Base-by-base conservation (phyloP, 2,329 filamentous ascomycete genomes). In the Blastomyces percursus region DNA sequence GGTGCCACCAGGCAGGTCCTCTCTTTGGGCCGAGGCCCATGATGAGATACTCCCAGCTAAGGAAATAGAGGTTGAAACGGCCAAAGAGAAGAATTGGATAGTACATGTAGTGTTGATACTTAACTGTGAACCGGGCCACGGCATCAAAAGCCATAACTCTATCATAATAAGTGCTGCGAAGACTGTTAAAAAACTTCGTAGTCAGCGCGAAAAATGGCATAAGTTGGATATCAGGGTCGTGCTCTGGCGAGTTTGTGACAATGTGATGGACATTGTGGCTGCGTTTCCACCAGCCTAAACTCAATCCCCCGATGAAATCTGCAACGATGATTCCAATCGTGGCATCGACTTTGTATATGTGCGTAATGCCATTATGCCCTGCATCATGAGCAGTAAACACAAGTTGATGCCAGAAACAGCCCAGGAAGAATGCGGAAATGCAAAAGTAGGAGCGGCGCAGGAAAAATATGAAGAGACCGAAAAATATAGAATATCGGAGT, bases 211-310 rank as follows among this genome's bases (percentile, higher is more conserved):
- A 90, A 73, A 96, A 87, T 3, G 91, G 91, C 75, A 96, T 84
- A 73, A 96, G 88, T 73, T 93, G 86, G 69, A 96, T 97, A 72
- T 97, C 93, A 0, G 93, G 93, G 72, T 97, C 93, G 72, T 97
- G 93, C 74, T 96, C 93, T 16, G 92, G 90, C 55, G 88, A 88
- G 74, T 97, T 97, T n/a, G 93, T 97, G 59, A 97, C 88, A 68
- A 97, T 91, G 71, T 97, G 93, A 72, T 97, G 93, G 7, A 96
- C 91, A 71, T 97, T 97, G 76, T 97, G 93, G 73, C 86, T 96
- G 66, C 86, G 83, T 77, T 97, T 97, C 93, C 93, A 99, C 93
- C 93, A 97, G 56, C 93, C 90, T 60, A 96, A 78, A 27, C 90
- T 96, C 51, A 99, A 77, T 0, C 94, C 94, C 44, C 94, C 93